A percentile compares a stretch with the other conserved stretches of the same genome.
These are phyloP conservation scores for Gracilaria domingensis DNA, from an alignment of 23 red algal species.

Conservation along the genomic window DNA sequence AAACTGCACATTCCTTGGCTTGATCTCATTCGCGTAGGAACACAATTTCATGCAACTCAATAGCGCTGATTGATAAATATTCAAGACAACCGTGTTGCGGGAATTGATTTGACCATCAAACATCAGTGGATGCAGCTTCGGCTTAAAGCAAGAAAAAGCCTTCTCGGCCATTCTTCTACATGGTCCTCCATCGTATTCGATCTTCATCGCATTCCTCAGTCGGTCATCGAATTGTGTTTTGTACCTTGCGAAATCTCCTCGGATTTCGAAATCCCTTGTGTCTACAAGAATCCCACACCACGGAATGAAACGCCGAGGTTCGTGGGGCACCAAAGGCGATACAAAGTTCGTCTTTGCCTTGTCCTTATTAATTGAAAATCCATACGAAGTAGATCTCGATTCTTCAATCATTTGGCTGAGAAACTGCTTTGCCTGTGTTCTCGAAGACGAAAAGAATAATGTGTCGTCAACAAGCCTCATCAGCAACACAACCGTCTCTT, in stretches of 20 bases:
- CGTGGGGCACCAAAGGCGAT: not conserved
- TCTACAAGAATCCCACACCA: constrained; percentile 71
- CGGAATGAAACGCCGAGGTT: constrained; percentile 19
- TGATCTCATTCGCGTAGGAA: constrained; percentile 25
- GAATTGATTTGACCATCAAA: constrained; percentile 71
- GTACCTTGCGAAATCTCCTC: constrained; percentile 54
- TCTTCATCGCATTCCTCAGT: constrained; percentile 46
- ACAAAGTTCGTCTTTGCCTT: constrained; percentile 66
- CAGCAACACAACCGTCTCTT: constrained; percentile 21
- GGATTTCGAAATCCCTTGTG: constrained; percentile 38
- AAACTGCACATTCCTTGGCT: not conserved
- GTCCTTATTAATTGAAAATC: constrained; percentile 49
- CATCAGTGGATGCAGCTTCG: constrained; percentile 63
- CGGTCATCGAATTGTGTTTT: constrained; percentile 8
- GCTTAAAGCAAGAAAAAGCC: constrained; percentile 60
- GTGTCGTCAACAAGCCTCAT: constrained; percentile 75
- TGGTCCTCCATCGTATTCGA: constrained; percentile 33
- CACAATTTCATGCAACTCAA: constrained; percentile 53
- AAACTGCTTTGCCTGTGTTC: constrained; percentile 32
- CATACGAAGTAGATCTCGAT: constrained; percentile 36
- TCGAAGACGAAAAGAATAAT: constrained; percentile 36
- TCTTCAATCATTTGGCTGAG: constrained; percentile 46
- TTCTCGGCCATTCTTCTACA: constrained; percentile 10
- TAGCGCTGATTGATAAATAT: constrained; percentile 67
- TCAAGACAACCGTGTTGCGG: constrained; percentile 47